These are phyloP conservation scores for Oidium heveae DNA, from an alignment of 2,329 filamentous ascomycete species.

Conservation along the genomic window DNA sequence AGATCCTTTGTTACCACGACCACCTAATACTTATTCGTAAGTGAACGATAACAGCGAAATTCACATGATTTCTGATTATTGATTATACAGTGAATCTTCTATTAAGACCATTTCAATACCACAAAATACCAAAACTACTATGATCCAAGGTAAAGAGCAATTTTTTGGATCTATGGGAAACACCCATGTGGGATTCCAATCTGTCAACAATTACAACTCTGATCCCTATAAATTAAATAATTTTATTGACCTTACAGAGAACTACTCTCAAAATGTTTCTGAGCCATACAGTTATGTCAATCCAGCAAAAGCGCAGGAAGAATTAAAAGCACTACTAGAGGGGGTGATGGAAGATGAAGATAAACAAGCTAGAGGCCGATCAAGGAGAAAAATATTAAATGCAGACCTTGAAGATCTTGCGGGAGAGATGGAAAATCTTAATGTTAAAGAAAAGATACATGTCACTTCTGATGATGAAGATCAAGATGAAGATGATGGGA, in stretches of 20 bases:
- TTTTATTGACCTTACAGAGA: conserved; percentile 12
- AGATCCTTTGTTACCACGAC: too few species aligned
- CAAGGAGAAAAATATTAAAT: conserved; percentile 16
- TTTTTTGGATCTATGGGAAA: conserved; percentile 12
- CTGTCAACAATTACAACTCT: conserved; percentile 6
- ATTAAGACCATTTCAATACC: background rate
- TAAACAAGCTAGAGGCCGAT: conserved; percentile 16
- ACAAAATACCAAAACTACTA: background rate
- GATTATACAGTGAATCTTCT: too few species aligned
- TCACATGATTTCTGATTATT: too few species aligned
- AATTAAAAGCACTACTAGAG: conserved; percentile 61
- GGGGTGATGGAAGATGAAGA: conserved; percentile 52
- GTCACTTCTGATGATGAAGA: conserved; percentile 19
- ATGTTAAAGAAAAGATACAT: conserved; percentile 18
- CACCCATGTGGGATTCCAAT: conserved; percentile 9
- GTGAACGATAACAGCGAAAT: too few species aligned
- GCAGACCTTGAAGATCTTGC: conserved; percentile 12
- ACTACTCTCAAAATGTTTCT: conserved; percentile 5
- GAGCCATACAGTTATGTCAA: conserved; percentile 20
- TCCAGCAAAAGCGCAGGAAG: conserved; percentile 43
- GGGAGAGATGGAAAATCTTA: conserved; percentile 15
- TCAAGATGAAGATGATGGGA: conserved; percentile 28
- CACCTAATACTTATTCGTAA: too few species aligned
- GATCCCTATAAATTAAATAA: conserved; percentile 4
- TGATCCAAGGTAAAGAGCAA: conserved; percentile 1